Base-by-base conservation (phyloP, 805 yeast genomes). In the Pichia nanzhaoensis region DNA sequence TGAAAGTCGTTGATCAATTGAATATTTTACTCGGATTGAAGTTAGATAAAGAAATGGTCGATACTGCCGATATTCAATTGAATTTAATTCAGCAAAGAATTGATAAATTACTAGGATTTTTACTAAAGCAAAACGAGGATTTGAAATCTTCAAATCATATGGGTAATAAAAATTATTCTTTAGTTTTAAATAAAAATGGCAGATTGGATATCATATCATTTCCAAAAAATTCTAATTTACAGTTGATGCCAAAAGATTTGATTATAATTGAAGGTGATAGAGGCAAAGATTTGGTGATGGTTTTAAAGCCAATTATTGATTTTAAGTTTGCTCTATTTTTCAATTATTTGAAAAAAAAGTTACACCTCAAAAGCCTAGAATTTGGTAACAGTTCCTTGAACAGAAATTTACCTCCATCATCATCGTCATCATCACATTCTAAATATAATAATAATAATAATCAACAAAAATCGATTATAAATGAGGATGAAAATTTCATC, bases 181-280 rank as follows among this genome's bases (percentile, higher is more conserved):
- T 66, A 43, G 63, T 64, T 40, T 46, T 64, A 34, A 64, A 64
- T 52, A 66, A 65, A 43, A 65, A 66, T 48, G 67, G 67, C 64
- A 42, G 81, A 59, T 68, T 82, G 53, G 95, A 85, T 60, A 71
- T 84, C 27, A 68, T 83, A 34, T 79, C 87, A 2, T 75, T 79
- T 30, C 84, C 88, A 3, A 73, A 74, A 47, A 76, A 75, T 54
- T 75, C 88, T 13, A 83, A 82, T 55, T 66, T 84, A 41, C 63
- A 64, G 41, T 66, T 84, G 48, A 73, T 70, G 49, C 69, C 75
- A 37, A 70, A 76, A 45, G 93, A 85, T 61, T 69, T 84, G 56
- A 84, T 84, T 9, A 78, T 84, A 17, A 82, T 83, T 46, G 93
- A 85, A 64, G 95, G 93, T 44, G 95, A 85, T 59, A 70, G 93